Evolutionary conservation across 2,329 filamentous ascomycete species (phyloP), one percentile per base, ranked within the genome.

Genomic region (Verticillium dahliae): DNA sequence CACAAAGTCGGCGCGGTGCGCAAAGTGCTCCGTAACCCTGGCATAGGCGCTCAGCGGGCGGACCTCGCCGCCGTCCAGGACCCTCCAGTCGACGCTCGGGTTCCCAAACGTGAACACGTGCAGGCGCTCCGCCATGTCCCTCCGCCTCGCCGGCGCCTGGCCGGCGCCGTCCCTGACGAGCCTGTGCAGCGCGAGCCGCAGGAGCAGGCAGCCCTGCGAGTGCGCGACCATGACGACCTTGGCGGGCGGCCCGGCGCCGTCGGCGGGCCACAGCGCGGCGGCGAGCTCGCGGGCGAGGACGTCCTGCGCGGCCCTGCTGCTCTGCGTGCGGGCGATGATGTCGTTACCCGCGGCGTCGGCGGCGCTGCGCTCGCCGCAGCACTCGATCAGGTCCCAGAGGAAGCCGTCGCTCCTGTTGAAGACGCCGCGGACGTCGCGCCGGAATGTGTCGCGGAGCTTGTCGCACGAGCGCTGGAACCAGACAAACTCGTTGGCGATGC

Each of bases 341-440:
- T 22, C 37, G 35, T 63, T 63, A 9, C 31, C 34, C 27, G 22
- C 27, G 10, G n/a, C 34, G 1, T 35, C 52, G 18, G 14, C 54
- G 33, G 59, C 56, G 15, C 56, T 56, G 18, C 59, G 55, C 58
- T 64, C 62, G n/a, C 62, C 62, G 11, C 56, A 58, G 56, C 56
- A 58, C 56, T 58, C 56, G 34, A 65, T 58, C 10, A 65, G 31
- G 39, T 65, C 63, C 63, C 63, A 65, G 35, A 65, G 60, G 41
- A 65, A 62, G 13, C 63, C 61, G 45, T 65, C 63, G 37, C 60
- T 60, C 35, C 63, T 55, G 60, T 65, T 65, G 55, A 56, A 65
- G 4, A 65, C 38, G 61, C 63, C 63, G 14, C 27, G 50, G 27
- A 65, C 57, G 4, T 65, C 45, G 27, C 63, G 52, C 1, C 60